A percentile compares a stretch with the other conserved stretches of the same genome.
phyloP scores from a whole-genome alignment of 2,329 filamentous ascomycete species.

The Pezicula neosporulosa region DNA sequence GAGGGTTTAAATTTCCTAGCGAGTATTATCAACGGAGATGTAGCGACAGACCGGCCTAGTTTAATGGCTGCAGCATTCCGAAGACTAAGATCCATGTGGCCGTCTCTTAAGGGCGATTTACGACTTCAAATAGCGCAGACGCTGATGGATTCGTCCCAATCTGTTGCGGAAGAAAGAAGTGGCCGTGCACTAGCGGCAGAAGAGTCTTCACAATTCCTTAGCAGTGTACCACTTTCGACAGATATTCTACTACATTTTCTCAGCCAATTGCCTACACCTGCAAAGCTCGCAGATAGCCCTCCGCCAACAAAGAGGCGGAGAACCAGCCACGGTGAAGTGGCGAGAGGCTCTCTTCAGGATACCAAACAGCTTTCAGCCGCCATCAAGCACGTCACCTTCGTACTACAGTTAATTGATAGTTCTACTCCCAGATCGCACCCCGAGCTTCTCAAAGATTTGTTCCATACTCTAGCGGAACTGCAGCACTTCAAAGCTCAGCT shows the following conservation, averaged over 20 bases:
- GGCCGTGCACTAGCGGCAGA: slow-evolving; percentile 39
- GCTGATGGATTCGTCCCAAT: slow-evolving; percentile 59
- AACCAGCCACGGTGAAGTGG: slow-evolving; percentile 69
- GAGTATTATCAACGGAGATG: slow-evolving; percentile 41
- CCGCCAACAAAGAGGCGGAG: slow-evolving; percentile 77
- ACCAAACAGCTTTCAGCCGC: slow-evolving; percentile 63
- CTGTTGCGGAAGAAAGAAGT: slow-evolving; percentile 26
- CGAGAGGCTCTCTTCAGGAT: slow-evolving; percentile 56
- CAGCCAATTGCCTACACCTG: slow-evolving; percentile 68
- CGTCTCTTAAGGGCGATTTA: slow-evolving; percentile 61
- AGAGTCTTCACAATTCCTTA: slow-evolving; percentile 69
- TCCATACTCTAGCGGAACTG: slow-evolving; percentile 80
- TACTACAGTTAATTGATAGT: slow-evolving; percentile 82
- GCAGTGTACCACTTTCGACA: slow-evolving; percentile 69
- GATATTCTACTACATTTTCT: slow-evolving; percentile 70
- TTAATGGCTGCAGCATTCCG: slow-evolving; percentile 64
- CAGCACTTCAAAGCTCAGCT: slow-evolving; percentile 80
- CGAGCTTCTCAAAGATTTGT: slow-evolving; percentile 74
- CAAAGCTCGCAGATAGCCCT: slow-evolving; percentile 67
- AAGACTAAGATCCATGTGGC: slow-evolving; percentile 70
- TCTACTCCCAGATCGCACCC: slow-evolving; percentile 74
- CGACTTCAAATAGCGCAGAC: slow-evolving; percentile 57
- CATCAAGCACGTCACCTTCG: slow-evolving; percentile 76
- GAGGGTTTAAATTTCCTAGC: slow-evolving; percentile 54
- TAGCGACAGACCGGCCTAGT: slow-evolving; percentile 39